Evolutionary conservation across 2,329 filamentous ascomycete species (phyloP), one percentile per base, ranked within the genome.

Genomic region (Colletotrichum graminicola): DNA sequence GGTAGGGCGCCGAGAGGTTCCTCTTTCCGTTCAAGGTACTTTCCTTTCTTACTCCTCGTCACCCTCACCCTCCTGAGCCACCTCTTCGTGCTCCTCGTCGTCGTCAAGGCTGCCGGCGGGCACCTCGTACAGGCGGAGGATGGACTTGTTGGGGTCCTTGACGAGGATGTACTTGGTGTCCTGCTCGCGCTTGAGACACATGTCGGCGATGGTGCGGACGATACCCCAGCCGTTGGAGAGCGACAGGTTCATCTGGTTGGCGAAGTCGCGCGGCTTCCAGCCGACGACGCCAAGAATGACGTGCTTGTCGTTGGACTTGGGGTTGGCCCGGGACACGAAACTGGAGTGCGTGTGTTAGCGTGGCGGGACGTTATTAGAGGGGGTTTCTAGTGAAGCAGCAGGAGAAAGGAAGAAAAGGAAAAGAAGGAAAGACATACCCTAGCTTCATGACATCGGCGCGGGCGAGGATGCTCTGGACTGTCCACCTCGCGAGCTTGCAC

Each of bases 361-460:
- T 62, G 34, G 21, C 10, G 45, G 10, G 7, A 45, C 43, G 21
- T 45, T 45, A 6, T 45, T 45, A 6, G 21, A 45, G 21, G 21
- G 2, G 43, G 21, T n/a, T 23, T 47, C 45, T n/a, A 23, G 10
- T 12, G 7, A 45, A 45, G 21, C 5, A 45, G 1, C 43, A 21
- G n/a, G 21, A 43, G 41, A 26, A 43, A 26, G 74, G 73, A 49
- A 87, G 91, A 16, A 10, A 2, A 18, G 21, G 11, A 7, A 51
- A n/a, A 21, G 14, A 21, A 7, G 16, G 18, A n/a, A 45, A 45
- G 52, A 87, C 91, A 75, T 87, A 95, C 93, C 94, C 96, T 82
- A 99, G 91, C 88, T 98, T 99, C 94, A 99, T 98, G 76, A 94
- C 88, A 81, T 99, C 96, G n/a, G 96, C 95, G 85, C 95, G 95